Evolutionary conservation across 306 rosid species (phyloP).

Genomic region (Acacia crassicarpa): DNA sequence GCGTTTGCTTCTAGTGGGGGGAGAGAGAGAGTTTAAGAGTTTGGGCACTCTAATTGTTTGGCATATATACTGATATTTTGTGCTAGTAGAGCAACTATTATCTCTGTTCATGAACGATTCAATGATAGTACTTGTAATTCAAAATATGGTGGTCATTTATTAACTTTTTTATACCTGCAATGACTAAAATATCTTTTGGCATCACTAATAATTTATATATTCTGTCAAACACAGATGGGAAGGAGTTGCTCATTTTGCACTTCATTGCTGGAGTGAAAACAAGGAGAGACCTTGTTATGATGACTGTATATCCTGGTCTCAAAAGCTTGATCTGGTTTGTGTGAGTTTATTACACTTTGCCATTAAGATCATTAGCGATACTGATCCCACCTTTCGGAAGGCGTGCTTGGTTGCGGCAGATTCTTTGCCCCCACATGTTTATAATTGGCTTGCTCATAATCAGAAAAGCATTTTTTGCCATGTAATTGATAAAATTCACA

Average conservation of each 20-base stretch:
- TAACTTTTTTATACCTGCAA: background rate
- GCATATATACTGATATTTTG: background rate
- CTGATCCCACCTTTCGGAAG: conserved; percentile 63
- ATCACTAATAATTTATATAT: conserved; percentile 14
- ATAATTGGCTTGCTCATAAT: conserved; percentile 42
- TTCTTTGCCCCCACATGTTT: conserved; percentile 39
- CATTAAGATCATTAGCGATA: conserved; percentile 52
- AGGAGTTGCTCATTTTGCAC: conserved; percentile 71
- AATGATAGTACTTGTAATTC: conserved; percentile 27
- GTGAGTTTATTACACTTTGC: conserved; percentile 63
- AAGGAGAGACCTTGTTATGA: conserved; percentile 31
- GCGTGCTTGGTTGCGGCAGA: conserved; percentile 73
- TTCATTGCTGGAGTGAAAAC: conserved; percentile 61
- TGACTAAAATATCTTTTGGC: conserved; percentile 14
- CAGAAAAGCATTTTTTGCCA: conserved; percentile 45
- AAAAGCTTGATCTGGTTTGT: conserved; percentile 40
- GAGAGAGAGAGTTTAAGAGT: background rate
- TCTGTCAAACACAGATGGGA: conserved; percentile 70
- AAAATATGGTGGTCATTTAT: conserved; percentile 4
- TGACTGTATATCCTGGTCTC: conserved; percentile 33
- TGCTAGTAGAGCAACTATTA: conserved; percentile 21
- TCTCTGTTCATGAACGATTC: conserved; percentile 27
- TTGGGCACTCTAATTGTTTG: background rate
- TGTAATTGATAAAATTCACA: conserved; percentile 52
- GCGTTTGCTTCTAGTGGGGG: background rate